Evolutionary conservation across 2,329 filamentous ascomycete genomes (phyloP).

Genomic region (Fusarium sp.): DNA sequence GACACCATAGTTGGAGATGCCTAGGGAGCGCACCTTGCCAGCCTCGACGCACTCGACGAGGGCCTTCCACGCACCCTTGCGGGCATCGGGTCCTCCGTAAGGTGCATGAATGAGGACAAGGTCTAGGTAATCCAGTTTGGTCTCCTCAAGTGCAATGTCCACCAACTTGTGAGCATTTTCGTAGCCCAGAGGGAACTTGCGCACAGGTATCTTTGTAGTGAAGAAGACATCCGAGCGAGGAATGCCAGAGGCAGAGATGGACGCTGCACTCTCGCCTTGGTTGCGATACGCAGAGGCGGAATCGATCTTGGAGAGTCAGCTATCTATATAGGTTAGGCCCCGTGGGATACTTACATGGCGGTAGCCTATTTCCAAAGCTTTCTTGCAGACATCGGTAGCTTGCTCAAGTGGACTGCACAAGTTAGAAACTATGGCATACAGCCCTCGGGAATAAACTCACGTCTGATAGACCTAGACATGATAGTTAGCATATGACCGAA

Average conservation of each 20-base stretch:
- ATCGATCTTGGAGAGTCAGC: conserved; percentile 57
- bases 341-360: conserved; percentile 58
- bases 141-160: conserved; percentile 70
- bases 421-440: background rate
- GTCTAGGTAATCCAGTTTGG: conserved; percentile 75
- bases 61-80: conserved; percentile 72
- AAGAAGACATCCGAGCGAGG: conserved; percentile 65
- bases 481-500: conserved; percentile 15
- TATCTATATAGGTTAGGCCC: background rate
- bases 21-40: conserved; percentile 71
- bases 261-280: conserved; percentile 61
- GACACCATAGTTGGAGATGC: conserved; percentile 75
- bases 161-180: conserved; percentile 73
- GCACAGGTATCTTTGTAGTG: conserved; percentile 67
- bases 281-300: conserved; percentile 66
- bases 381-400: conserved; percentile 53
- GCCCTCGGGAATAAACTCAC: conserved; percentile 50
- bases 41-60: conserved; percentile 73
- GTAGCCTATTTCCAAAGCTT: conserved; percentile 65
- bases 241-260: conserved; percentile 56
- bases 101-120: conserved; percentile 73
- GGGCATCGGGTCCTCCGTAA: conserved; percentile 66
- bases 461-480: conserved; percentile 63
- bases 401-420: conserved; percentile 47
- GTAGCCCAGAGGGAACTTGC: conserved; percentile 62